phyloP scores from a whole-genome alignment of 73 alveolate genomes.

The Paramecium caudatum region DNA sequence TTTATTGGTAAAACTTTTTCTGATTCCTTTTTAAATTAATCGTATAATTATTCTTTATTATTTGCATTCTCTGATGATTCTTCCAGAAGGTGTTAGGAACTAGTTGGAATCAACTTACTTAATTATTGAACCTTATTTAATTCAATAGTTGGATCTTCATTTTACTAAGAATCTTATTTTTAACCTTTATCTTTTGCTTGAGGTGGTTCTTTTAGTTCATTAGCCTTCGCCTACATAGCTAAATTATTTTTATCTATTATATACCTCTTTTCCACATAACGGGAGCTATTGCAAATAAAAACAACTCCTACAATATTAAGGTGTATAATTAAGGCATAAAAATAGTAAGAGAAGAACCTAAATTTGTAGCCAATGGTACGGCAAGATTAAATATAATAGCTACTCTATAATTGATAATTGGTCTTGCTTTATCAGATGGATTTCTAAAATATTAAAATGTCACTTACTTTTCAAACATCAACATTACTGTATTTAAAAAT shows the following conservation, averaged over 20 bases:
- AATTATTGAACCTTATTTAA: too few relatives aligned
- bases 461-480: slow-evolving; percentile 52
- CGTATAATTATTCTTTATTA: too few relatives aligned
- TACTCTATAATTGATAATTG: slow-evolving; percentile 30
- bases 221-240: too few relatives aligned
- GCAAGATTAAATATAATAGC: slow-evolving; percentile 63
- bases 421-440: slow-evolving; percentile 10
- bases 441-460: background rate
- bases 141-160: too few relatives aligned
- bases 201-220: too few relatives aligned
- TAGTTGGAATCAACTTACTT: too few relatives aligned
- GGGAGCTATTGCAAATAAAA: slow-evolving; percentile 31
- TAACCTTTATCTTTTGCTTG: too few relatives aligned
- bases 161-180: too few relatives aligned
- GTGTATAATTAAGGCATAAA: slow-evolving; percentile 42
- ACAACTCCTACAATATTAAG: background rate
- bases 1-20: too few relatives aligned
- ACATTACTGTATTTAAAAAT: slow-evolving; percentile 4
- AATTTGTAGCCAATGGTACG: slow-evolving; percentile 47
- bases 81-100: too few relatives aligned
- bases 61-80: too few relatives aligned
- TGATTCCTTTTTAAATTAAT: too few relatives aligned
- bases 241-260: background rate
- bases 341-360: slow-evolving; percentile 2
- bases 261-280: slow-evolving; percentile 52